These are phyloP conservation scores for Russula griseocarnosa DNA, from an alignment of 768 basidiomycete genomes.

Conservation along the genomic window DNA sequence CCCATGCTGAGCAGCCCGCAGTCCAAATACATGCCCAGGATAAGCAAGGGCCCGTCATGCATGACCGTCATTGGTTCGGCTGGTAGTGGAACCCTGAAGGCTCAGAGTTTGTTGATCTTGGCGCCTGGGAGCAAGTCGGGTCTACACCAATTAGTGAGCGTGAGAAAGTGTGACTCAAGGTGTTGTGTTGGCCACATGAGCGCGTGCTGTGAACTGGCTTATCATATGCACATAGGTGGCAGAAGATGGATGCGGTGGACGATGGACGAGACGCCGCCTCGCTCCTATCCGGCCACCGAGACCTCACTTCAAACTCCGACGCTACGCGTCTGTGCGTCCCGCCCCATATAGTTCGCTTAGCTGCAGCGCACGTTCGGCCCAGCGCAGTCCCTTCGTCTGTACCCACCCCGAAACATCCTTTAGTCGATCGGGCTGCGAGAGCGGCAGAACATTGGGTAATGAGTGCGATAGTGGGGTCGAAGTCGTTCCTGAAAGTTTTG, in stretches of 20 bases:
- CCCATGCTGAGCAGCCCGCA: background rate
- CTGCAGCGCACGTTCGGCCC: slow-evolving; percentile 7
- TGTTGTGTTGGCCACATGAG: no score
- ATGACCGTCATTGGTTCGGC: background rate
- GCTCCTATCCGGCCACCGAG: no score
- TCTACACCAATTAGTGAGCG: no score
- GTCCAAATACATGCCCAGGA: background rate
- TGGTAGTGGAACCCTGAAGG: background rate
- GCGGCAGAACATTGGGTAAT: slow-evolving; percentile 12
- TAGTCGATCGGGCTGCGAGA: slow-evolving; percentile 9
- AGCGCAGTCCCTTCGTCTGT: slow-evolving; percentile 4
- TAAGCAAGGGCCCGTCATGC: slow-evolving; percentile 10
- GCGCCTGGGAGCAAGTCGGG: no score
- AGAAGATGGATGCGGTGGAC: no score
- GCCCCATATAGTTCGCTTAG: no score
- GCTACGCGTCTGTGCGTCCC: no score
- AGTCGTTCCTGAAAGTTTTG: slow-evolving; percentile 1
- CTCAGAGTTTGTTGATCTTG: background rate
- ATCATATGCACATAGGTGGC: no score
- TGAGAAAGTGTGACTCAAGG: no score
- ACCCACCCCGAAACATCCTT: background rate
- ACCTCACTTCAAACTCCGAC: no score
- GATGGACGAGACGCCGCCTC: no score
- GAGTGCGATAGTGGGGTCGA: slow-evolving; percentile 1
- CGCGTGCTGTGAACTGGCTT: no score